These are phyloP conservation scores for Cyphellophora europaea DNA, from an alignment of 2,329 filamentous ascomycete genomes.

Conservation along the genomic window DNA sequence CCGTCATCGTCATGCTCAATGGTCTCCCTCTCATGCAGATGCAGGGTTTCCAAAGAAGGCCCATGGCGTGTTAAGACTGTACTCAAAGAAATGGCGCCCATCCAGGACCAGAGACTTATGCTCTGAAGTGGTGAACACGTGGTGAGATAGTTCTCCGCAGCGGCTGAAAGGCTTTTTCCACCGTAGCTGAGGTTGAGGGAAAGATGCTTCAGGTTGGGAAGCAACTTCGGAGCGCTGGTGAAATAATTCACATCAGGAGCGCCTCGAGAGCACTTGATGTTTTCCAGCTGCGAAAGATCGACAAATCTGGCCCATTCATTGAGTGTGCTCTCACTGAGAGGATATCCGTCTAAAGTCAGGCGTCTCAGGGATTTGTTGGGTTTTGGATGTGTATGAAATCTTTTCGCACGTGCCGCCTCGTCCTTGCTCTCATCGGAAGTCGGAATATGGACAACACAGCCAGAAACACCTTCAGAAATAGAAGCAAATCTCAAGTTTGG, in stretches of 20 bases:
- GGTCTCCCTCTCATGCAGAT: slow-evolving; percentile 15
- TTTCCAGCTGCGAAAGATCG: slow-evolving; percentile 6
- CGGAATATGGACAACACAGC: slow-evolving; percentile 3
- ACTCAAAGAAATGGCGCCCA: slow-evolving; percentile 5
- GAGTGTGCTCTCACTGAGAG: slow-evolving; percentile 5
- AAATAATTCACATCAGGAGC: slow-evolving; percentile 8
- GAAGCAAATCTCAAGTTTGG: slow-evolving; percentile 9
- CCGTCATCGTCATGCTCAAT: background rate
- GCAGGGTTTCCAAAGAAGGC: slow-evolving; percentile 6
- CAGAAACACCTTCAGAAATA: background rate
- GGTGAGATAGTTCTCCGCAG: slow-evolving; percentile 9
- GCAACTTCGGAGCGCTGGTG: slow-evolving; percentile 3
- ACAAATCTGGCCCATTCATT: slow-evolving; percentile 10
- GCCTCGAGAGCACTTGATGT: slow-evolving; percentile 12
- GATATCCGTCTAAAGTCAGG: slow-evolving; percentile 12
- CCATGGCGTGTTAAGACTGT: slow-evolving; percentile 12
- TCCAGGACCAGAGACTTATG: slow-evolving; percentile 17
- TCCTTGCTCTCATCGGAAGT: background rate
- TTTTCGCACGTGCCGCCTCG: background rate
- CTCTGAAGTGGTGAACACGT: slow-evolving; percentile 8
- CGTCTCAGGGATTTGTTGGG: slow-evolving; percentile 8
- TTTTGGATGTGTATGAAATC: background rate
- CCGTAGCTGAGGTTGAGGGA: slow-evolving; percentile 8
- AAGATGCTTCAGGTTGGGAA: slow-evolving; percentile 11
- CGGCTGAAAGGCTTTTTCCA: background rate